phyloP scores from a whole-genome alignment of 768 basidiomycete genomes.

The Pleurotus citrinopileatus region DNA sequence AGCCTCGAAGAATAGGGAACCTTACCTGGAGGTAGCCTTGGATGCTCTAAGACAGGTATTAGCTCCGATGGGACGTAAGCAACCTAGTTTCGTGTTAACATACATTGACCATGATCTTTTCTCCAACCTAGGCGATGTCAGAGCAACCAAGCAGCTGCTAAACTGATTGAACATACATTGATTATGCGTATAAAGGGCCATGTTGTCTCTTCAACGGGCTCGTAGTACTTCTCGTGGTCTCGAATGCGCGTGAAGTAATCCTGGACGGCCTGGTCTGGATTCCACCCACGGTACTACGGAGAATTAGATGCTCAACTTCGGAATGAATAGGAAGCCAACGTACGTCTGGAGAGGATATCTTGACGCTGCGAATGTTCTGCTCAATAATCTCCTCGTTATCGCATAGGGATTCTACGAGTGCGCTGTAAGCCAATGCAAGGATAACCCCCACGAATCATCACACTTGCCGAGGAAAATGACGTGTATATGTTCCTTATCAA shows the following conservation, averaged over 20 bases:
- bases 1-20: background rate
- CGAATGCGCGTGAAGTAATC: conserved; percentile 91
- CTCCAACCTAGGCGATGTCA: conserved; percentile 64
- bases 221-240: conserved; percentile 85
- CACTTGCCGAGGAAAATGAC: conserved; percentile 85
- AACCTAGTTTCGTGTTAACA: conserved; percentile 18
- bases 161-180: conserved; percentile 55
- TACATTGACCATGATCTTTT: conserved; percentile 94
- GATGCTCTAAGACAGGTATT: conserved; percentile 52
- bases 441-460: background rate
- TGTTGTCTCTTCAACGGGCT: conserved; percentile 86
- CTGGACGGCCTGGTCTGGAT: conserved; percentile 85
- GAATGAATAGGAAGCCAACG: conserved; percentile 24
- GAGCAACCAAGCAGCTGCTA: conserved; percentile 7
- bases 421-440: background rate
- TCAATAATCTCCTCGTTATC: conserved; percentile 92
- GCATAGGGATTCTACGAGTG: conserved; percentile 75
- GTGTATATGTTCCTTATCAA: conserved; percentile 84
- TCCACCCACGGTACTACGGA: conserved; percentile 84
- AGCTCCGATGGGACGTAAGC: background rate
- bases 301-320: background rate
- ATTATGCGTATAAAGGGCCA: conserved; percentile 95
- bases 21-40: conserved; percentile 84
- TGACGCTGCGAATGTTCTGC: conserved; percentile 92
- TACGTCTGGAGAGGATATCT: conserved; percentile 97